Conservation (phyloP, 352 stramenopile genomes). For the Pythium scleroteichum region DNA sequence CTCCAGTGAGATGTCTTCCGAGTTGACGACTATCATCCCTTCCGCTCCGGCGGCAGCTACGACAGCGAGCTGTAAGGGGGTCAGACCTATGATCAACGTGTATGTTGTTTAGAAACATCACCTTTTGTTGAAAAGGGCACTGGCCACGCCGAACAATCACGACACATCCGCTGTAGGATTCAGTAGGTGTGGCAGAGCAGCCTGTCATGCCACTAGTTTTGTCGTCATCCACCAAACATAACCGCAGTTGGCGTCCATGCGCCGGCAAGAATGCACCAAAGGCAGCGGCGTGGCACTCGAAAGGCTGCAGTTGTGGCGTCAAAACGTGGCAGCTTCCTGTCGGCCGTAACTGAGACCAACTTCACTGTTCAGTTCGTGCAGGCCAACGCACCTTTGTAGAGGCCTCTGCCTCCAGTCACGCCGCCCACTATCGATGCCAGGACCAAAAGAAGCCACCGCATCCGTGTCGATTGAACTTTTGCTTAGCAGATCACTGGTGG, state of each 20-base stretch:
- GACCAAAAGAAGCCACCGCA: too few species aligned
- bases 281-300: conserved; percentile 13
- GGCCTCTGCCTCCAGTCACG: too few species aligned
- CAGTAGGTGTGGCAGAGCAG: not conserved
- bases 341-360: not conserved
- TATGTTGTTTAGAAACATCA: not conserved
- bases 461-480: too few species aligned
- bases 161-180: not conserved
- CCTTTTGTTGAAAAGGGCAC: conserved; percentile 28
- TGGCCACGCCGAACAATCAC: conserved; percentile 19
- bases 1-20: conserved; percentile 17
- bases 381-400: too few species aligned
- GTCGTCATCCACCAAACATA: not conserved
- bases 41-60: conserved; percentile 8
- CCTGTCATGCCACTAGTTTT: not conserved
- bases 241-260: too few species aligned
- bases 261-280: conserved; percentile 22
- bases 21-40: conserved; percentile 25
- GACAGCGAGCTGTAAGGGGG: conserved; percentile 12
- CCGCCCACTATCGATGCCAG: too few species aligned
- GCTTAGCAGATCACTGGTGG: too few species aligned
- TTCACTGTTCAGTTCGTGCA: not conserved
- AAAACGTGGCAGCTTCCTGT: conserved; percentile 1
- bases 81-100: not conserved
- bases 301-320: not conserved